Evolutionary conservation across 129 eudicot genomes (phyloP).

Genomic region (Silybum marianum): DNA sequence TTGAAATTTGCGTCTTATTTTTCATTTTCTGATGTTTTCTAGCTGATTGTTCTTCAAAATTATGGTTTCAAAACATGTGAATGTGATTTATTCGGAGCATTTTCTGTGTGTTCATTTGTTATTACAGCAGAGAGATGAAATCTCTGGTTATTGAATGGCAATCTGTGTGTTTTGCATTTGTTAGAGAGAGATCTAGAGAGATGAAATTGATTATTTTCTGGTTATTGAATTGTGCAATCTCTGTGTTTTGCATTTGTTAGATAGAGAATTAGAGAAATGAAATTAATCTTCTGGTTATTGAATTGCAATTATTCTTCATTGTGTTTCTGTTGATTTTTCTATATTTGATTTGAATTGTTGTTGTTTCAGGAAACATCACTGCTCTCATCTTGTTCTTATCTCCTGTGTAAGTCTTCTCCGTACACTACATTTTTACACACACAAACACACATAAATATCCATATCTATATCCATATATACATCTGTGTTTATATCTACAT

Average conservation of each 20-base stretch:
- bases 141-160: not conserved
- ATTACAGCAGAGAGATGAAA: not conserved
- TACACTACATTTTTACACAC: not conserved
- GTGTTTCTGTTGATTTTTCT: not conserved
- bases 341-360: slow-evolving; percentile 5
- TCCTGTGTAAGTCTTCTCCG: slow-evolving; percentile 38
- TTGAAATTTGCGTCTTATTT: not conserved
- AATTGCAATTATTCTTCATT: not conserved
- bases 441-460: not conserved
- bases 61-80: not conserved
- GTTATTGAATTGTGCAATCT: not conserved
- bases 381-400: slow-evolving; percentile 46
- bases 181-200: not conserved
- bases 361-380: slow-evolving; percentile 36
- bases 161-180: not conserved
- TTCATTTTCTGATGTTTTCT: not conserved
- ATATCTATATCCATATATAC: not conserved
- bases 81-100: not conserved
- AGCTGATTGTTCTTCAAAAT: not conserved
- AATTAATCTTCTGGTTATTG: not conserved
- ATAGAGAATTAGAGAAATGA: not conserved
- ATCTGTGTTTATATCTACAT: not conserved
- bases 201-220: not conserved
- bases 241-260: not conserved
- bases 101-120: not conserved